phyloP scores from a whole-genome alignment of 441 rosid genomes.

The Populus hybrid region DNA sequence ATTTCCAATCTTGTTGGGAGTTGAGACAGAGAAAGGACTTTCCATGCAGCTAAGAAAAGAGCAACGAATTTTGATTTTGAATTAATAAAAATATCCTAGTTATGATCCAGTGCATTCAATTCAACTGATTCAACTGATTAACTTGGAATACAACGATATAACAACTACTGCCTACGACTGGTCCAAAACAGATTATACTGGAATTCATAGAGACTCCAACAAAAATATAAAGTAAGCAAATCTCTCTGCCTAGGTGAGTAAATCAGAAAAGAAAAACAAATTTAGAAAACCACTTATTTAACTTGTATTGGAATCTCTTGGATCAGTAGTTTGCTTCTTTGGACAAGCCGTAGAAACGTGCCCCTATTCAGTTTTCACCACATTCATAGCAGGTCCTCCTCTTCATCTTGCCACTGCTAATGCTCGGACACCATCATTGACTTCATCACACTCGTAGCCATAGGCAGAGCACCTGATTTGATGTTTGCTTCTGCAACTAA shows the following conservation, averaged over 20 bases:
- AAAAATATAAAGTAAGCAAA: neutral
- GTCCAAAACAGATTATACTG: neutral
- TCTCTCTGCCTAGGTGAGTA: neutral
- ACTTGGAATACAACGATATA: conserved; percentile 11
- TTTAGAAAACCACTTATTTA: conserved; percentile 5
- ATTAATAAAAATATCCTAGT: too few species aligned
- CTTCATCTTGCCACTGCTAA: conserved; percentile 57
- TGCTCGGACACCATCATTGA: conserved; percentile 17
- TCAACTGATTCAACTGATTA: conserved; percentile 12
- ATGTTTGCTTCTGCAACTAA: neutral
- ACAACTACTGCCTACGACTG: neutral
- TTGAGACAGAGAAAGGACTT: too few species aligned
- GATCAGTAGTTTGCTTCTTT: conserved; percentile 40
- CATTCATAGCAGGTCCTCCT: conserved; percentile 78
- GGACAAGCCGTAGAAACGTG: conserved; percentile 78
- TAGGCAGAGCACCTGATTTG: neutral
- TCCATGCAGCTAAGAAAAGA: too few species aligned
- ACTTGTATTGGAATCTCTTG: conserved; percentile 26
- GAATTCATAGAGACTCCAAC: neutral
- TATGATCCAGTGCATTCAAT: conserved; percentile 1
- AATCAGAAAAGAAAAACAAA: neutral
- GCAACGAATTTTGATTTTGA: too few species aligned
- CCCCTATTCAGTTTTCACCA: conserved; percentile 49
- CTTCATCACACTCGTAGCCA: conserved; percentile 14
- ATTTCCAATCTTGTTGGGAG: too few species aligned